phyloP scores from a whole-genome alignment of 2,329 filamentous ascomycete genomes.

The Penicillium sp. region DNA sequence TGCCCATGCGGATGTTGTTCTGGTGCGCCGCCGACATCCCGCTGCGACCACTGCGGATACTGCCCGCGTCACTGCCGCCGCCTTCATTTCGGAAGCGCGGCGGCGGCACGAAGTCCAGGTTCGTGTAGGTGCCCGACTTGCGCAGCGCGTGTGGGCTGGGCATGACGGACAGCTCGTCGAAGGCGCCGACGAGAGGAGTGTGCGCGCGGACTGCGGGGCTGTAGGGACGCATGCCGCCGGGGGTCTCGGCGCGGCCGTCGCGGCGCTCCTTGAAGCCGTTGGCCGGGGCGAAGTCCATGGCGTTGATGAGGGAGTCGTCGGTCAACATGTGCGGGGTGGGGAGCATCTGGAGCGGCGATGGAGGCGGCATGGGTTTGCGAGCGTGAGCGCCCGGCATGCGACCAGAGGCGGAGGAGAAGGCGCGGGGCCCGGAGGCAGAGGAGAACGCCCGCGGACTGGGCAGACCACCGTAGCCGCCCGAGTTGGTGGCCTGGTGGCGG shows the following conservation, averaged over 20 bases:
- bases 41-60: constrained; percentile 69
- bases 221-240: constrained; percentile 66
- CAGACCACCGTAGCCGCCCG: constrained; percentile 35
- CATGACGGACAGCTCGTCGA: constrained; percentile 80
- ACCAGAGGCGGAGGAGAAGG: constrained; percentile 63
- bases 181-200: constrained; percentile 78
- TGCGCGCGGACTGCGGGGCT: constrained; percentile 71
- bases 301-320: constrained; percentile 73
- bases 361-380: constrained; percentile 69
- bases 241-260: constrained; percentile 66
- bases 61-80: constrained; percentile 49
- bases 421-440: constrained; percentile 53
- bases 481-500: constrained; percentile 51
- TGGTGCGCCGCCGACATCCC: constrained; percentile 73
- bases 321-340: constrained; percentile 83
- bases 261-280: constrained; percentile 66
- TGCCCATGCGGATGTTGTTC: constrained; percentile 75
- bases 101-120: constrained; percentile 53
- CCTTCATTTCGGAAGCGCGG: constrained; percentile 49
- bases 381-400: constrained; percentile 45
- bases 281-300: constrained; percentile 86
- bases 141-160: constrained; percentile 72
- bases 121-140: constrained; percentile 52
- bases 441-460: constrained; percentile 64
- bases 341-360: constrained; percentile 70